A percentile compares a stretch with the other conserved stretches of the same genome.
Conservation (phyloP, 73 alveolate species). For the Paramecium sonneborni region DNA sequence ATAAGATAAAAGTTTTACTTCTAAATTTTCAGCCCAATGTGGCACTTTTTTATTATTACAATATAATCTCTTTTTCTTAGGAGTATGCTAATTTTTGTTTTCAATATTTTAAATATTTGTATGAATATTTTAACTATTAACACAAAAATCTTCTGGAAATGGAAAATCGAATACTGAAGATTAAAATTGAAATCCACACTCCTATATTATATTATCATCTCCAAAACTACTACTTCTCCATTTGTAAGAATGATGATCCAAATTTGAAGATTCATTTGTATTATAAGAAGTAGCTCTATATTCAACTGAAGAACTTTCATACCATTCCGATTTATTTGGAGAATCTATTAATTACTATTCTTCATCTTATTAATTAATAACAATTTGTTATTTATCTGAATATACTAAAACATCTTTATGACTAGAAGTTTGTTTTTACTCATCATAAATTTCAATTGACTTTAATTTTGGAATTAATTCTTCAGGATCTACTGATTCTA, state of each 20-base stretch:
- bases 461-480: background rate
- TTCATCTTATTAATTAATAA: background rate
- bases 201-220: background rate
- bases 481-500: background rate
- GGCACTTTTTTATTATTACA: constrained; percentile 29
- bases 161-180: constrained; percentile 45
- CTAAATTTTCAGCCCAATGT: constrained; percentile 48
- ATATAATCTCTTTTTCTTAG: background rate
- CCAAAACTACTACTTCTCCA: background rate
- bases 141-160: constrained; percentile 2
- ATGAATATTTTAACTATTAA: background rate
- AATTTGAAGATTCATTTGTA: constrained; percentile 45
- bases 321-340: background rate
- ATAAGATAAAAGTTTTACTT: background rate
- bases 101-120: background rate
- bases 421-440: background rate
- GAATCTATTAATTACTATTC: background rate
- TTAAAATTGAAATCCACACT: background rate
- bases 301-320: background rate
- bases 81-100: background rate
- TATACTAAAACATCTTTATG: background rate
- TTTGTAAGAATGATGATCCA: constrained; percentile 37
- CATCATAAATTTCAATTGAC: constrained; percentile 7
- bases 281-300: constrained; percentile 41
- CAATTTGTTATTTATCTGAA: background rate